Base-by-base conservation (phyloP, 2,329 filamentous ascomycete species). In the Thermothelomyces thermophilus region DNA sequence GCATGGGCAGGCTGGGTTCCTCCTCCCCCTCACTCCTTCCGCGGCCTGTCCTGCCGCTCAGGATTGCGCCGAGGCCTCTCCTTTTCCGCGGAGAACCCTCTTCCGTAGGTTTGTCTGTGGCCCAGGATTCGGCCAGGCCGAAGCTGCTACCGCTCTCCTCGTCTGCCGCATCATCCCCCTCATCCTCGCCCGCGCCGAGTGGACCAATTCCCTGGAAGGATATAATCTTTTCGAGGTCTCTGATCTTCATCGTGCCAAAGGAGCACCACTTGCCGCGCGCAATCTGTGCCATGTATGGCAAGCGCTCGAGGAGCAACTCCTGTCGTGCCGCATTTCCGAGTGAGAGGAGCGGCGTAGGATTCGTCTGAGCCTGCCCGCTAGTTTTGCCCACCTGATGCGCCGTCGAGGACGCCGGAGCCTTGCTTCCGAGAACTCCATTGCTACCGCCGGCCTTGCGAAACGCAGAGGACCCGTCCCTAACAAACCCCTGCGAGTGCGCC, bases 241-340 rank as follows among this genome's bases (percentile, higher is more conserved):
- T 73, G 2, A 77, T 67, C n/a, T 70, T 67, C 52, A 70, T 61
- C 14, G 59, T 60, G 19, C 60, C 59, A 28, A 60, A 65, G 14
- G 61, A 54, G 58, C 67, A 64, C 57, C 68, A 70, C 56, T 68
- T 62, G 63, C 44, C 35, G 14, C 74, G 70, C 2, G 70, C 66
- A 61, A 96, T 87, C 44, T 80, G 76, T 1, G 83, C 75, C 73
- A 93, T 82, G 66, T 95, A 97, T 0, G 93, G 93, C 0, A 98
- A 75, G 8, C 89, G 82, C 57, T 97, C 88, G 20, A 96, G 77
- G 0, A 96, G 68, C 71, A 93, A 76, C 65, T 91, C 87, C 36
- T 76, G 76, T 31, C 83, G 82, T 3, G 84, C 82, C 3, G 83
- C 80, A 54, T 73, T 82, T 37, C 84, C 83, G 1, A 84, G 74